Evolutionary conservation across 2,329 filamentous ascomycete species (phyloP).

Genomic region (Ceratocystis destructans): DNA sequence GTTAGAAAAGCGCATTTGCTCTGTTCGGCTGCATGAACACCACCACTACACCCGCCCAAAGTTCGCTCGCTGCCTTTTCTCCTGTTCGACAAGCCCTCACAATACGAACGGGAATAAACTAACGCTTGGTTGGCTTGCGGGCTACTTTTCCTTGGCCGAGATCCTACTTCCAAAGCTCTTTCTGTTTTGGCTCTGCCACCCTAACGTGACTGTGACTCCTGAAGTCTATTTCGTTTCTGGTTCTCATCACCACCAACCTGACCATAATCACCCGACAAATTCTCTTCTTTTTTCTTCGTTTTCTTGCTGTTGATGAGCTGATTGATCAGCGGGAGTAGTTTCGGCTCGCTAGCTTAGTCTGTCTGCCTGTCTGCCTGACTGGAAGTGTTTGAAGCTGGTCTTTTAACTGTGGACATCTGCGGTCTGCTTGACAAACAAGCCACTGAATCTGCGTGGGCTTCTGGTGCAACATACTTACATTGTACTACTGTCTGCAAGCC

Average conservation of each 20-base stretch:
- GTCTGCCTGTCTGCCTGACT: not conserved
- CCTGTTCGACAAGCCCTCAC: not conserved
- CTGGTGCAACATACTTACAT: not conserved
- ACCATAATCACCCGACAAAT: not conserved
- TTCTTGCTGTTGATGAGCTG: not conserved
- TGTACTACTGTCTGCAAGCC: not conserved
- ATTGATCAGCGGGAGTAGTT: not conserved
- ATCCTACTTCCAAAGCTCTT: not conserved
- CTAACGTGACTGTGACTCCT: not conserved
- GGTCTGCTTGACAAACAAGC: not conserved
- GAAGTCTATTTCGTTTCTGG: not conserved
- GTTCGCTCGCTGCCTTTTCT: not conserved
- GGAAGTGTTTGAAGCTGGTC: not conserved
- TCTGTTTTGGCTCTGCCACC: not conserved
- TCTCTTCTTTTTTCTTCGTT: not conserved
- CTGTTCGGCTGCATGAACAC: not conserved
- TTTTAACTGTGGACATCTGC: not conserved
- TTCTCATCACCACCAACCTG: not conserved
- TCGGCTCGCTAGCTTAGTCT: not conserved
- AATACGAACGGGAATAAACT: not conserved
- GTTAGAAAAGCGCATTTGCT: not conserved
- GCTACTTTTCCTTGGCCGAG: not conserved
- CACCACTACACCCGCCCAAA: not conserved
- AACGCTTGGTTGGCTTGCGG: not conserved
- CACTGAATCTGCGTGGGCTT: not conserved